Conservation (phyloP, 2,329 filamentous ascomycete genomes). For the Claviceps purpurea region DNA sequence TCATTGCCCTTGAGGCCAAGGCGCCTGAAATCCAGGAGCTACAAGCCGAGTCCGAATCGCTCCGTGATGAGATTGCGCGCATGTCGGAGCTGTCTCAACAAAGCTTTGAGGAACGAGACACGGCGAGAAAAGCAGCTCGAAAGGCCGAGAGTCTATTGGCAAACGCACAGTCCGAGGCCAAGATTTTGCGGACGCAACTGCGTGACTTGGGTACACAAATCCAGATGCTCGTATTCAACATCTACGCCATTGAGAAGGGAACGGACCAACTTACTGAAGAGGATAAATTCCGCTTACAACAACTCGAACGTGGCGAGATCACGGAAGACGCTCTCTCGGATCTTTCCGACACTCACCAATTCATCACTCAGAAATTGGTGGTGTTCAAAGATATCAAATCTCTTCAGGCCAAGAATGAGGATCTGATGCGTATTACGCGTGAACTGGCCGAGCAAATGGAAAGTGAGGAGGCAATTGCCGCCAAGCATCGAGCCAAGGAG, state of each 20-base stretch:
- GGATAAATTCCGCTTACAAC: constrained; percentile 63
- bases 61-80: constrained; percentile 69
- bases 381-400: constrained; percentile 78
- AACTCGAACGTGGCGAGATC: constrained; percentile 63
- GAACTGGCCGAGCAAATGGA: constrained; percentile 83
- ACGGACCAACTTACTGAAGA: constrained; percentile 55
- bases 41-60: constrained; percentile 63
- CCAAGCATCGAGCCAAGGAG: constrained; percentile 47
- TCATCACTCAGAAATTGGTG: constrained; percentile 82
- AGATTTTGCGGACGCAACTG: constrained; percentile 73
- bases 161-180: constrained; percentile 51
- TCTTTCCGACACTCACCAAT: constrained; percentile 70
- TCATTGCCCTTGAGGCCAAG: constrained; percentile 71
- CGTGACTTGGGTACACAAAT: constrained; percentile 83
- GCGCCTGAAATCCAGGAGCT: constrained; percentile 81
- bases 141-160: constrained; percentile 64
- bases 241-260: constrained; percentile 71
- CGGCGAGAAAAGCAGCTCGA: constrained; percentile 62
- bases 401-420: constrained; percentile 76
- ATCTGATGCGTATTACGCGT: constrained; percentile 69
- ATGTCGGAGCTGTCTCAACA: constrained; percentile 78
- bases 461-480: constrained; percentile 67
- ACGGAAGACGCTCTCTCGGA: constrained; percentile 57
- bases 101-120: constrained; percentile 67
- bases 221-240: constrained; percentile 79